Evolutionary conservation across 305 asterid genomes (phyloP), one percentile per base, ranked within the genome.

Genomic region (Rubia balearica): DNA sequence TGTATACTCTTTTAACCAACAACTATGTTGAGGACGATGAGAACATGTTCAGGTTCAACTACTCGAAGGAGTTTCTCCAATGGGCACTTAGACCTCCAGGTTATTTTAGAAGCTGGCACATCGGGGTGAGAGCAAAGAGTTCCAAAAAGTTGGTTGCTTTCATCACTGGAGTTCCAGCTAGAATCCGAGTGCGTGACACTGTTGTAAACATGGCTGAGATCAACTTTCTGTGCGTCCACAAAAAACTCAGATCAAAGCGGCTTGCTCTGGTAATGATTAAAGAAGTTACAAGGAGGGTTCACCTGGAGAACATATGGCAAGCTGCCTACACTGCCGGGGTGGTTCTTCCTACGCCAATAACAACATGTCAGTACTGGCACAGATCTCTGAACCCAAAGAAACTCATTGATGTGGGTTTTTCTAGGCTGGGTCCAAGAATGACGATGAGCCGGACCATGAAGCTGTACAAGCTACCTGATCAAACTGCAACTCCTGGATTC

Each of bases 41-140:
- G 27, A 76, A 76, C 69, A 76, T 76, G 79, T 76, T 76, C 79
- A 71, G 79, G 69, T 76, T 76, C 71, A 75, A 75, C 74, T 75
- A 76, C 64, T 65, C 79, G 5, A 59, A 62, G 65, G 79, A 76
- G 62, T 76, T 76, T 48, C 79, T 71, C 1, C 71, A 61, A 17
- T 70, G 75, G 79, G 75, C 75, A 21, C 79, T 76, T 45, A 75
- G 69, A 36, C 75, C 79, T 60, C 79, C 75, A 0, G 69, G 75
- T 56, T 71, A 71, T 24, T 71, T 22, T 57, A 71, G 69, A 67
- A 71, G 64, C 72, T 70, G 75, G 75, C 75, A 70, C 65, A 76
- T 76, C 36, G 79, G 75, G 21, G 75, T 76, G 72, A 65, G 75
- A 71, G 75, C 24, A 19, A 75, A 70, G 67, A 42, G 30, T 64